A percentile compares a stretch with the other conserved stretches of the same genome.
Conservation (phyloP, 2,329 filamentous ascomycete genomes). For the Fusarium paranaense region DNA sequence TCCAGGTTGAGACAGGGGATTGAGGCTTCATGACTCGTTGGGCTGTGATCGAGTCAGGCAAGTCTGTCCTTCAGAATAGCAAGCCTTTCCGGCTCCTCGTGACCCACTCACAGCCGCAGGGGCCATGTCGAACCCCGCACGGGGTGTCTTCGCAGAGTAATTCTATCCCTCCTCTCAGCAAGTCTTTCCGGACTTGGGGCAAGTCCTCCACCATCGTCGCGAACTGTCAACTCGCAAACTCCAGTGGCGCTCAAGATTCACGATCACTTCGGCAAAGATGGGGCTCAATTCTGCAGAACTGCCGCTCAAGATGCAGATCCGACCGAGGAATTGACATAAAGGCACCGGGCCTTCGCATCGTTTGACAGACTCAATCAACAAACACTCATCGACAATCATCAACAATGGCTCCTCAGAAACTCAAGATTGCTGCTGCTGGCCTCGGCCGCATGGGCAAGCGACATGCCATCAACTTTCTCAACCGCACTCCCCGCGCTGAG, state of each 20-base stretch:
- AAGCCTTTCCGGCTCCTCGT: background rate
- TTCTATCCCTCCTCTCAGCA: background rate
- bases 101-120: background rate
- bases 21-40: background rate
- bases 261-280: background rate
- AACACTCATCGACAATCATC: constrained; percentile 10
- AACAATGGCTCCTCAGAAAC: constrained; percentile 41
- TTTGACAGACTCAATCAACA: background rate
- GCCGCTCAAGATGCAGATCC: background rate
- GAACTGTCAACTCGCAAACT: background rate
- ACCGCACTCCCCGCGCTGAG: constrained; percentile 58
- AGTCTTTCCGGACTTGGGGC: constrained; percentile 4
- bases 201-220: background rate
- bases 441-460: constrained; percentile 65
- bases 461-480: constrained; percentile 61
- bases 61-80: background rate
- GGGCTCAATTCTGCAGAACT: background rate
- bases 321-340: constrained; percentile 8
- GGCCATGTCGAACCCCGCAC: background rate
- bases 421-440: constrained; percentile 60
- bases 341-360: background rate
- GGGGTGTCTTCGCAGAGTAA: background rate
- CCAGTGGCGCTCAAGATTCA: background rate
- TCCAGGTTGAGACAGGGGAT: background rate
- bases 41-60: background rate